Evolutionary conservation across 2,329 filamentous ascomycete genomes (phyloP), one percentile per base, ranked within the genome.

Genomic region (Ophiocordyceps polyrhachis-furcata): DNA sequence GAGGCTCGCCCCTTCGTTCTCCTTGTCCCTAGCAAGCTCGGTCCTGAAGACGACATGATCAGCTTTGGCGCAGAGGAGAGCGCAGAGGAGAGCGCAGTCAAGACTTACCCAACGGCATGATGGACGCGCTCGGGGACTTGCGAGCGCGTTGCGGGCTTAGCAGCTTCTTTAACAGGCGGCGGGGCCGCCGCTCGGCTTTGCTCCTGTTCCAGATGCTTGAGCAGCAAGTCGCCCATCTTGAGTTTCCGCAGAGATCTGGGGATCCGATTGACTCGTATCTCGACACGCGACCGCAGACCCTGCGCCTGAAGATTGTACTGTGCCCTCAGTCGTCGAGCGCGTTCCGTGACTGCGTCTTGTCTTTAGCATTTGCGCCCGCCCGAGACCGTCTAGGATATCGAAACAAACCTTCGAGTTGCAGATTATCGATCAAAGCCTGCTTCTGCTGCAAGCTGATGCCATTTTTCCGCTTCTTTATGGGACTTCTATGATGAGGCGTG

Each of bases 181-280:
- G 70, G 63, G 13, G 70, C 69, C 50, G 65, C 48, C 6, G 54
- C 43, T 53, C 64, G 60, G 43, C 65, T 62, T 44, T 68, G 60
- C 44, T 68, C 64, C 45, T 70, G 62, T 28, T 68, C 62, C n/a
- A 62, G 47, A 51, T 66, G 66, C 51, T 67, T 75, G 43, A 62
- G 56, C 13, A 88, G 59, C 9, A 96, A 69, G 41, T 94, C 88
- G 46, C 79, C 78, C 71, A 98, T 89, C 46, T 76, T 93, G 49
- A 77, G 71, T 56, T 81, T 83, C 48, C 89, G 79, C 50, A 94
- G 65, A 15, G 79, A 73, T 53, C 77, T 74, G 8, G 91, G 91
- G 44, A 96, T 91, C 45, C 91, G 80, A 58, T 95, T 94, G 60
- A 96, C 74, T 63, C 91, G 83, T 65, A 93, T 83, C 62, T 95